Evolutionary conservation across 345 rosid species (phyloP).

Genomic region (Eucalyptus curtisii): DNA sequence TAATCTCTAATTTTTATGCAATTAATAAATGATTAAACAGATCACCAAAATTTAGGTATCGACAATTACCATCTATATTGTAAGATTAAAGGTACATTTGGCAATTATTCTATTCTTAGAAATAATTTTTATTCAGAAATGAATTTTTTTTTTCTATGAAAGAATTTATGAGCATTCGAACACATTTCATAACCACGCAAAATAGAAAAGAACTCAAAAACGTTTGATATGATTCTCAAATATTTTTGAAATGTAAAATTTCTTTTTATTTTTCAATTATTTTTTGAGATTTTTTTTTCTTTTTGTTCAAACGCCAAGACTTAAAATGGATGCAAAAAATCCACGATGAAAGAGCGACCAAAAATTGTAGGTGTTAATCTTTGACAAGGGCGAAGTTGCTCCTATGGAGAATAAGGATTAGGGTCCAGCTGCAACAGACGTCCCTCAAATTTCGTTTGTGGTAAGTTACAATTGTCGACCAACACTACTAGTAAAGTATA

Average conservation of each 20-base stretch:
- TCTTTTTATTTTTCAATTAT: too few relatives aligned
- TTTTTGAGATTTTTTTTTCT: too few relatives aligned
- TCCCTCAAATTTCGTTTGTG: not conserved
- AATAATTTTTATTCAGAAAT: fast-evolving
- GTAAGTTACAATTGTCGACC: fast-evolving
- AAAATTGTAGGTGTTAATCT: not conserved
- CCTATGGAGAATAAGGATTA: not conserved
- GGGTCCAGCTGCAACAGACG: not conserved
- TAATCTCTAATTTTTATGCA: too few relatives aligned
- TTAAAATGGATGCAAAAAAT: not conserved
- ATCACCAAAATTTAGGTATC: too few relatives aligned
- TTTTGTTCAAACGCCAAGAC: not conserved
- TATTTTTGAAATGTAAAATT: too few relatives aligned
- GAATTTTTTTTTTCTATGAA: too few relatives aligned
- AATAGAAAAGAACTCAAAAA: too few relatives aligned
- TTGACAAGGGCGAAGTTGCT: not conserved
- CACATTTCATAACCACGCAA: fast-evolving
- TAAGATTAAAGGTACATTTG: too few relatives aligned
- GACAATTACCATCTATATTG: too few relatives aligned
- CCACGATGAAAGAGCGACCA: fast-evolving
- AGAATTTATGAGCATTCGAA: too few relatives aligned
- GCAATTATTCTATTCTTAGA: fast-evolving
- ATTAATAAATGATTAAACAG: too few relatives aligned
- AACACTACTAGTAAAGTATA: too few relatives aligned
- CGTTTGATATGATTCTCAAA: fast-evolving